phyloP scores from a whole-genome alignment of 192 early-diverging fungal species.

The Linnemannia schmuckeri region DNA sequence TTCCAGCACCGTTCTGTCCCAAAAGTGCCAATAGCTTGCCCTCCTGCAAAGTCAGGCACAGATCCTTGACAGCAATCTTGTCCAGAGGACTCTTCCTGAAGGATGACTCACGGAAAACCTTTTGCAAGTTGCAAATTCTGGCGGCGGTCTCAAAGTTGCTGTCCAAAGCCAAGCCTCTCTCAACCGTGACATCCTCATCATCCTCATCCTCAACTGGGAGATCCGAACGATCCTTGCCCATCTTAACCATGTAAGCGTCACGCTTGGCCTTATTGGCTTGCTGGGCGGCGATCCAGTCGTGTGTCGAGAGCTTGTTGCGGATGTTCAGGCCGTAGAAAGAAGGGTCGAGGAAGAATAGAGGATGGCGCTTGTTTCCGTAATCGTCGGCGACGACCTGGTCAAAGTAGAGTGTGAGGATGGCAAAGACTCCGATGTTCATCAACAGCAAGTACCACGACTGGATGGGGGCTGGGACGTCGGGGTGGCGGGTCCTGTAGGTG shows the following conservation, averaged over 20 bases:
- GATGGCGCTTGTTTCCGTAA: constrained; percentile 68
- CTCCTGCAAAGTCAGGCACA: constrained; percentile 66
- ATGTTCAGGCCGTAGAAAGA: constrained; percentile 75
- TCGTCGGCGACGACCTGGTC: constrained; percentile 85
- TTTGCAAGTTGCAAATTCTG: constrained; percentile 69
- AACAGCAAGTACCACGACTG: constrained; percentile 74
- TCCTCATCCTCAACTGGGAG: constrained; percentile 53
- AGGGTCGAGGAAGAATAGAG: constrained; percentile 76
- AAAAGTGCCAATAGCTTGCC: constrained; percentile 72
- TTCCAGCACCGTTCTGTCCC: constrained; percentile 85
- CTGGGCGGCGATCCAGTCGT: constrained; percentile 60
- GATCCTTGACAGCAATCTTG: constrained; percentile 66
- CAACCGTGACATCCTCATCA: constrained; percentile 65
- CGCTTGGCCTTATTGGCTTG: constrained; percentile 39
- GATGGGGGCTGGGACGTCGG: constrained; percentile 71
- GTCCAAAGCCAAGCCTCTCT: constrained; percentile 60
- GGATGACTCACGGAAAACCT: constrained; percentile 62
- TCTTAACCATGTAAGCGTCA: constrained; percentile 17
- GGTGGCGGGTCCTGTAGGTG: constrained; percentile 45
- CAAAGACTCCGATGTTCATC: constrained; percentile 72
- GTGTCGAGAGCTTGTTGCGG: constrained; percentile 36
- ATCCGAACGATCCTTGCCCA: constrained; percentile 28
- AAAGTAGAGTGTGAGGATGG: constrained; percentile 77
- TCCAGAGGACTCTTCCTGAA: constrained; percentile 58
- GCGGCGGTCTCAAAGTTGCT: constrained; percentile 50